phyloP scores from a whole-genome alignment of 768 basidiomycete species.

The Chlorophyllum brunneum region DNA sequence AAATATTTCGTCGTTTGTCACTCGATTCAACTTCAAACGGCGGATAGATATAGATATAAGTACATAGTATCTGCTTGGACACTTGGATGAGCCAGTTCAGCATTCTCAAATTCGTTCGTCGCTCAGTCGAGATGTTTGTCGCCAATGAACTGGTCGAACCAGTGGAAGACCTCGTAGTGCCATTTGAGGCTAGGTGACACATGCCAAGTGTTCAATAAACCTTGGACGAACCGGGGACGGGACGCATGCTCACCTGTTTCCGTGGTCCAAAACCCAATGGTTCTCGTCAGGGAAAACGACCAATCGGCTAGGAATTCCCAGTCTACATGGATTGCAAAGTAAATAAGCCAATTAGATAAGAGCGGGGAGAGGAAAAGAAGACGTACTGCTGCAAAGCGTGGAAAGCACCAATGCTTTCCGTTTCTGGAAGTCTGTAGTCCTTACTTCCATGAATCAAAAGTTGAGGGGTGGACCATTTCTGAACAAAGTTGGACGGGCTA shows the following conservation, averaged over 20 bases:
- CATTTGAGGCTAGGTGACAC: constrained; percentile 69
- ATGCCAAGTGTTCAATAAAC: background rate
- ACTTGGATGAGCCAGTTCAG: background rate
- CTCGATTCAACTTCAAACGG: background rate
- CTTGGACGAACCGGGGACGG: background rate
- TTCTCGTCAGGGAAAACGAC: constrained; percentile 90
- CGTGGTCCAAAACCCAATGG: constrained; percentile 85
- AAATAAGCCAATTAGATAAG: background rate
- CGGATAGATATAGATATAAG: background rate
- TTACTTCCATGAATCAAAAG: constrained; percentile 84
- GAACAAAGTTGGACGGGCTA: constrained; percentile 78
- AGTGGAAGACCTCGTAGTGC: constrained; percentile 92
- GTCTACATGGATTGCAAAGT: constrained; percentile 33
- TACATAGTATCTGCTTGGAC: background rate
- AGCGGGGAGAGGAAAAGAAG: background rate
- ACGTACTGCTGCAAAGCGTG: constrained; percentile 82
- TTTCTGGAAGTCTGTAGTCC: constrained; percentile 85
- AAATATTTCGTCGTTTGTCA: no score
- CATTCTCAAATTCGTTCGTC: background rate
- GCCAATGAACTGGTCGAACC: constrained; percentile 74
- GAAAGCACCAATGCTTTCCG: constrained; percentile 80
- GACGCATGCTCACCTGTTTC: constrained; percentile 57
- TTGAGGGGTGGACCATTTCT: constrained; percentile 84
- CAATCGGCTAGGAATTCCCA: constrained; percentile 67
- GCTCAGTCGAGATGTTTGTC: constrained; percentile 15